Conservation (phyloP, 2,329 filamentous ascomycete genomes). For the Diaporthe amygdali region DNA sequence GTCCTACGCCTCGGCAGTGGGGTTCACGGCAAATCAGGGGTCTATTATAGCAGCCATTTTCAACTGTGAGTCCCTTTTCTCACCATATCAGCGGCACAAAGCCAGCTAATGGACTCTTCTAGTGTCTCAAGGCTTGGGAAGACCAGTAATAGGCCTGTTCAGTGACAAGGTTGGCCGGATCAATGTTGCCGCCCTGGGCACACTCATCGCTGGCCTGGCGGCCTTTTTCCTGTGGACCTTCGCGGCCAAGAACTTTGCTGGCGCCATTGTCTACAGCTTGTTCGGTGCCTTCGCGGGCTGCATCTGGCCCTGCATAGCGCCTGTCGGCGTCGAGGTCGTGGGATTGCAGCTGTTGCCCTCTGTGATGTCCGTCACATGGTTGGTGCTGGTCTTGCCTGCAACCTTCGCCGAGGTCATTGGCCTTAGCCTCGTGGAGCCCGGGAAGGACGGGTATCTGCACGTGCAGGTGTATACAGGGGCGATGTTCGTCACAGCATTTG, state of each 20-base stretch:
- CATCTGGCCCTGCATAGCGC: slow-evolving; percentile 72
- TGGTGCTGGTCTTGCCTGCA: slow-evolving; percentile 71
- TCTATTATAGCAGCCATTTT: slow-evolving; percentile 75
- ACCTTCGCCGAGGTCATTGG: slow-evolving; percentile 73
- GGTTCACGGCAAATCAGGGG: slow-evolving; percentile 70
- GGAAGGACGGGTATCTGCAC: slow-evolving; percentile 52
- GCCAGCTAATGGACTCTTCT: background rate
- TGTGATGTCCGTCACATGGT: slow-evolving; percentile 72
- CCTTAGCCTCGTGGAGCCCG: slow-evolving; percentile 54
- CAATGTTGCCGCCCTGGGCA: slow-evolving; percentile 72
- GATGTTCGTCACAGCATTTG: slow-evolving; percentile 62
- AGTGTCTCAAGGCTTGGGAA: slow-evolving; percentile 68
- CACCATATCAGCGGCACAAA: background rate
- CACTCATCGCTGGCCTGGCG: slow-evolving; percentile 67
- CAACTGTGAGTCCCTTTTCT: slow-evolving; percentile 57
- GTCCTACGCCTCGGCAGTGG: slow-evolving; percentile 73
- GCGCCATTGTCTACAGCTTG: slow-evolving; percentile 74
- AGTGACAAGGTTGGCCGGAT: slow-evolving; percentile 74
- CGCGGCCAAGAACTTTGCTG: slow-evolving; percentile 65
- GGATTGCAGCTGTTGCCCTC: slow-evolving; percentile 72
- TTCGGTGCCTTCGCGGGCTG: slow-evolving; percentile 73
- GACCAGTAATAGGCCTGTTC: slow-evolving; percentile 75
- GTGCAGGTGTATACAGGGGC: slow-evolving; percentile 65
- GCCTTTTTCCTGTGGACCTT: slow-evolving; percentile 76
- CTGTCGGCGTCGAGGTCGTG: slow-evolving; percentile 76